phyloP scores from a whole-genome alignment of 371 early-diverging fungal species.

The Syncephalastrum monosporum region DNA sequence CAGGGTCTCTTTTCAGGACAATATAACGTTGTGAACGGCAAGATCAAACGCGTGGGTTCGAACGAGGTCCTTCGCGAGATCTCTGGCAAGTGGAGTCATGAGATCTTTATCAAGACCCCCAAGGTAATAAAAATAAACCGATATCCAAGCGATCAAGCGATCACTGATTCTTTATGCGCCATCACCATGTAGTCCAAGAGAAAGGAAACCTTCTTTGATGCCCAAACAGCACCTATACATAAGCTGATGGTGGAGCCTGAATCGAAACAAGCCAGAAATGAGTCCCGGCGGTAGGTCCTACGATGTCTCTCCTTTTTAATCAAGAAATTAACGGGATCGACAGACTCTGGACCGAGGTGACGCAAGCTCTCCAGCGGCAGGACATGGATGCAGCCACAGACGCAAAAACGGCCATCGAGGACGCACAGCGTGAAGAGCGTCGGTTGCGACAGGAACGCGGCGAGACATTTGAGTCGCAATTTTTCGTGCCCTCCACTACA shows the following conservation, averaged over 20 bases:
- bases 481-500: constrained; percentile 32
- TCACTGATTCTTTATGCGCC: too few species aligned
- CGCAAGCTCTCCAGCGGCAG: constrained; percentile 61
- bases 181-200: constrained; percentile 23
- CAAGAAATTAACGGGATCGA: background rate
- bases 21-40: constrained; percentile 82
- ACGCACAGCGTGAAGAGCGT: constrained; percentile 70
- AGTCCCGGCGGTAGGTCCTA: constrained; percentile 66
- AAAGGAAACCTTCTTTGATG: constrained; percentile 68
- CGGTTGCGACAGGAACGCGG: constrained; percentile 58
- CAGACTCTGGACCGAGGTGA: constrained; percentile 81
- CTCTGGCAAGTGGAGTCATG: constrained; percentile 86
- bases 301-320: background rate
- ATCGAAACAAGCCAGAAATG: constrained; percentile 77
- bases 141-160: too few species aligned
- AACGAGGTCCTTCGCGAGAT: constrained; percentile 80
- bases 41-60: constrained; percentile 77
- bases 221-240: constrained; percentile 49
- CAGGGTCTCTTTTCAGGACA: constrained; percentile 84
- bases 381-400: constrained; percentile 78
- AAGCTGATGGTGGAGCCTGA: constrained; percentile 70
- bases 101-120: constrained; percentile 56
- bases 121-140: constrained; percentile 4
- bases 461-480: constrained; percentile 47
- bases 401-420: constrained; percentile 82